Evolutionary conservation across 176 grass and related monocot species (phyloP).

Genomic region (Rhynchospora tenuis): DNA sequence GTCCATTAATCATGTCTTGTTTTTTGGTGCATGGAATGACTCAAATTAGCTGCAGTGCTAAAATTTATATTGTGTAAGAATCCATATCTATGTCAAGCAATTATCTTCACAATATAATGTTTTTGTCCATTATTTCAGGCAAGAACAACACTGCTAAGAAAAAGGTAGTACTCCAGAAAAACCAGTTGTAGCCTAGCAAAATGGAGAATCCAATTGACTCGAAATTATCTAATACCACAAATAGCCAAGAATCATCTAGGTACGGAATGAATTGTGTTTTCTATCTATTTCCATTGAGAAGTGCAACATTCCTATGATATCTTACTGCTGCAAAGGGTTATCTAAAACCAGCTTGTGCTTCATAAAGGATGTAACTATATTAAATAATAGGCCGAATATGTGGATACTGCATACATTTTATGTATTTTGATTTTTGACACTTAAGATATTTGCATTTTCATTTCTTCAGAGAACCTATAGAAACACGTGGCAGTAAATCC

Average conservation of each 20-base stretch:
- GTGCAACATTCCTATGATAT: not conserved
- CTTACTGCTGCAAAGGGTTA: not conserved
- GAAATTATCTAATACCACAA: slow-evolving; percentile 45
- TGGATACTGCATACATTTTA: slow-evolving; percentile 3
- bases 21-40: not conserved
- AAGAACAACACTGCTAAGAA: slow-evolving; percentile 86
- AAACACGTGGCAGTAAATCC: slow-evolving; percentile 36
- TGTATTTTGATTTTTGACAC: not conserved
- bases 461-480: slow-evolving; percentile 42
- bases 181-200: slow-evolving; percentile 34
- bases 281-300: not conserved
- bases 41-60: not conserved
- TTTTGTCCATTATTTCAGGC: slow-evolving; percentile 53
- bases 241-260: slow-evolving; percentile 44
- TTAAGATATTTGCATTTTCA: slow-evolving; percentile 26
- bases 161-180: slow-evolving; percentile 85
- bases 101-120: not conserved
- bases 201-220: slow-evolving; percentile 67
- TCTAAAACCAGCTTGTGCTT: not conserved
- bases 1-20: not conserved
- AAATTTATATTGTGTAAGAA: not conserved
- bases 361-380: not conserved
- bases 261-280: slow-evolving; percentile 26
- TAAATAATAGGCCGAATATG: slow-evolving; percentile 2
- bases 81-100: not conserved